Evolutionary conservation across 2,329 filamentous ascomycete species (phyloP).

Genomic region (Microsporum audouinii): DNA sequence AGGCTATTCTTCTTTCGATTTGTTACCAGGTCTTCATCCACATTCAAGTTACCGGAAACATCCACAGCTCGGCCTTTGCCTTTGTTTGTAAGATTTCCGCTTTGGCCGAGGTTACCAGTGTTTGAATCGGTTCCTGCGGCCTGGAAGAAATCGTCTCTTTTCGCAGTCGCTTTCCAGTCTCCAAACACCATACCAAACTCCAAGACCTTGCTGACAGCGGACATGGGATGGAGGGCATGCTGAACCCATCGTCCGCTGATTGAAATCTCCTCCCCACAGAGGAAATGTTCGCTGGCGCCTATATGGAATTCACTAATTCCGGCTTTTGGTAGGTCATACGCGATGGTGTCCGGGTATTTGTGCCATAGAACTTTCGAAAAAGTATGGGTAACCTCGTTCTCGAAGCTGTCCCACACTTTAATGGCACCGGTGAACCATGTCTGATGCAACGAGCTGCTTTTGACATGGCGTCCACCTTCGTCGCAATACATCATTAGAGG

Average conservation of each 20-base stretch:
- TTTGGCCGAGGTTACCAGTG: not conserved
- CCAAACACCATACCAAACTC: conserved; percentile 6
- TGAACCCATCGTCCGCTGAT: conserved; percentile 9
- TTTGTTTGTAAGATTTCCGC: not conserved
- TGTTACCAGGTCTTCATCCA: not conserved
- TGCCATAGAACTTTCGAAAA: not conserved
- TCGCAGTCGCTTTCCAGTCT: conserved; percentile 11
- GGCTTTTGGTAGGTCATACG: not conserved
- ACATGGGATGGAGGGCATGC: conserved; percentile 9
- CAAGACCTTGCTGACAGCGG: conserved; percentile 7
- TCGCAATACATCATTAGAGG: not conserved
- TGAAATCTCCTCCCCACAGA: conserved; percentile 11
- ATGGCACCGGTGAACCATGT: conserved; percentile 2
- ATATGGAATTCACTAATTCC: not conserved
- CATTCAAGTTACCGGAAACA: not conserved
- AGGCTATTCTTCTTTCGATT: conserved; percentile 2
- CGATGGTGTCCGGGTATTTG: not conserved
- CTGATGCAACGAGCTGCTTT: conserved; percentile 4
- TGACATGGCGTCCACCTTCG: not conserved
- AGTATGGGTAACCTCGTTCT: not conserved
- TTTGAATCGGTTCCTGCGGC: not conserved
- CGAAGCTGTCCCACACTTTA: conserved; percentile 2
- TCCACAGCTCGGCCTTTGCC: not conserved
- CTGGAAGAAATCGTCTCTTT: conserved; percentile 1
- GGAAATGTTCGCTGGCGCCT: conserved; percentile 6